A percentile compares a stretch with the other conserved stretches of the same genome.
These are phyloP conservation scores for Suillus variegatus DNA, from an alignment of 768 basidiomycete genomes.

Conservation along the genomic window DNA sequence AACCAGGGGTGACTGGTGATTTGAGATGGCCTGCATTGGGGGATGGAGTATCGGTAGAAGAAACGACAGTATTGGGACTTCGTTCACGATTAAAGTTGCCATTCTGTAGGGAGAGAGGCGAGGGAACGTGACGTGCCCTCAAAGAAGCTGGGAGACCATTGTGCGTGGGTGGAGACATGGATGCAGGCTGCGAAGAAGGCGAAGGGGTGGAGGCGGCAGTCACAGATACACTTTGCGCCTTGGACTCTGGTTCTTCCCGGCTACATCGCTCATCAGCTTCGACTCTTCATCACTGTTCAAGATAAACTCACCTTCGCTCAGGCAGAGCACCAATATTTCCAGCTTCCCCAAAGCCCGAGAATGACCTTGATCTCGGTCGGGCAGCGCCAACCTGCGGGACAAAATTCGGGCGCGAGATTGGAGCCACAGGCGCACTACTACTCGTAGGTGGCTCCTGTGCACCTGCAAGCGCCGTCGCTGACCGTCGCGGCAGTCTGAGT, in stretches of 20 bases:
- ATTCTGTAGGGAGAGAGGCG: constrained; percentile 20
- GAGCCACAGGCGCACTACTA: constrained; percentile 11
- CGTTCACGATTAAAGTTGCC: constrained; percentile 10
- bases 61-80: constrained; percentile 8
- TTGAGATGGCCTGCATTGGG: constrained; percentile 34
- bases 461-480: constrained; percentile 6
- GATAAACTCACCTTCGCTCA: constrained; percentile 21
- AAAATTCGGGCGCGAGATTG: constrained; percentile 63
- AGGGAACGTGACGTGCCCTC: constrained; percentile 18
- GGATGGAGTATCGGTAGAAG: constrained; percentile 32
- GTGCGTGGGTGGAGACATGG: constrained; percentile 1
- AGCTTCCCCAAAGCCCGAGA: constrained; percentile 65
- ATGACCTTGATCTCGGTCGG: constrained; percentile 68
- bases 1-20: constrained; percentile 40
- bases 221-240: background rate
- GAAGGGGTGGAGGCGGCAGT: background rate
- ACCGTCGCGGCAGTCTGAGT: constrained; percentile 23
- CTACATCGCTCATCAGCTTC: constrained; percentile 14
- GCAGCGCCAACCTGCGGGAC: constrained; percentile 52
- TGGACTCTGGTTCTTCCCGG: constrained; percentile 25
- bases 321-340: background rate
- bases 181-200: background rate
- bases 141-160: constrained; percentile 23
- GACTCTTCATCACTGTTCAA: constrained; percentile 4
- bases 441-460: background rate